phyloP scores from a whole-genome alignment of 805 yeast species.

The Priceomyces medius region DNA sequence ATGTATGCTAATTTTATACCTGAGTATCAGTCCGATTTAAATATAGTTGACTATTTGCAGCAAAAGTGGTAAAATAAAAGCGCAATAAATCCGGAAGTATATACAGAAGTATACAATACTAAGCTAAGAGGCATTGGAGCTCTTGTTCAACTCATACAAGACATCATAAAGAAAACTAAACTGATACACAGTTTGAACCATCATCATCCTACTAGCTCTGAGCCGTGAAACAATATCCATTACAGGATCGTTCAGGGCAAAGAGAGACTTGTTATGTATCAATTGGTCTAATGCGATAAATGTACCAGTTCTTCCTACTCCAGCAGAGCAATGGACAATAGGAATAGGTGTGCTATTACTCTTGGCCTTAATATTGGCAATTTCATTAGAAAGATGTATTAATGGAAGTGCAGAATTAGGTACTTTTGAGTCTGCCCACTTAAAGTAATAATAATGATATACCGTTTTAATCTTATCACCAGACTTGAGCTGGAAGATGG shows the following conservation, averaged over 20 bases:
- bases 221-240: conserved; percentile 25
- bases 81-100: background rate
- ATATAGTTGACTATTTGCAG: background rate
- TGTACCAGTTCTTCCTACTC: conserved; percentile 48
- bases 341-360: conserved; percentile 17
- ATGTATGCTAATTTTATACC: no score
- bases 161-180: conserved; percentile 32
- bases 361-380: conserved; percentile 10
- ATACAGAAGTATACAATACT: background rate
- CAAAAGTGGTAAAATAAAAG: background rate
- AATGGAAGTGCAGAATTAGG: conserved; percentile 37
- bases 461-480: conserved; percentile 23
- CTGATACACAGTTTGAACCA: conserved; percentile 44
- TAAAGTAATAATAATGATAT: conserved; percentile 39
- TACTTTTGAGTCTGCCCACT: conserved; percentile 46
- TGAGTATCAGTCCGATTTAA: no score
- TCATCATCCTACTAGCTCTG: conserved; percentile 39
- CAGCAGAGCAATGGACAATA: conserved; percentile 47
- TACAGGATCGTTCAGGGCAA: conserved; percentile 23
- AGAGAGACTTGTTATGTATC: conserved; percentile 11
- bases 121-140: background rate
- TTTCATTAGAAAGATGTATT: conserved; percentile 20
- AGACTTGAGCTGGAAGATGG: conserved; percentile 24
- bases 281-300: conserved; percentile 38
- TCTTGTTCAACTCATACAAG: conserved; percentile 9